phyloP scores from a whole-genome alignment of 805 yeast species.

The Ogataea methanolica region DNA sequence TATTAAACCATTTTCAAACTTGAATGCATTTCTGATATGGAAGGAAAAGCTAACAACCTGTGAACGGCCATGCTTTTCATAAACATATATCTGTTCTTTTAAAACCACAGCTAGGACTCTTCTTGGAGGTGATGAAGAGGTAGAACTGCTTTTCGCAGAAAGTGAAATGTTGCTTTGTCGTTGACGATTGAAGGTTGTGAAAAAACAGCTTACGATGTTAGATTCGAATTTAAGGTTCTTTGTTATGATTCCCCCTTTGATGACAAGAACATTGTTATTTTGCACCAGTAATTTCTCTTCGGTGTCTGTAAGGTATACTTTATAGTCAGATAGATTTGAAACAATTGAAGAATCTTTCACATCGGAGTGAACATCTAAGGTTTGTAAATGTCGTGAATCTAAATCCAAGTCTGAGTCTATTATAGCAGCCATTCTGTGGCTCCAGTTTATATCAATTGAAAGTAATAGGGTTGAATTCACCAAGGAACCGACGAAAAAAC shows the following conservation, averaged over 20 bases:
- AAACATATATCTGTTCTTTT: conserved; percentile 56
- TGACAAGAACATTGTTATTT: conserved; percentile 39
- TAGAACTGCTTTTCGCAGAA: not conserved
- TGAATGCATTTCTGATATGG: conserved; percentile 51
- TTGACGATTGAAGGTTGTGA: conserved; percentile 43
- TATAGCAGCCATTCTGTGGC: no score
- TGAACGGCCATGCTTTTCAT: conserved; percentile 54
- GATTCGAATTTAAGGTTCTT: conserved; percentile 47
- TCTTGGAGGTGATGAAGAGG: conserved; percentile 1
- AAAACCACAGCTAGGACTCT: conserved; percentile 57
- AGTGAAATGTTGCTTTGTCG: conserved; percentile 1
- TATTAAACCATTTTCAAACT: conserved; percentile 65
- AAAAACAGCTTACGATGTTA: conserved; percentile 55
- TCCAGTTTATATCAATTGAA: no score
- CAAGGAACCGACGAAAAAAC: no score
- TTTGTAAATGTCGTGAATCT: conserved; percentile 13
- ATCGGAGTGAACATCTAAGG: conserved; percentile 19
- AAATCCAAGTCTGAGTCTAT: conserved; percentile 6
- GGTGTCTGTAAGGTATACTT: conserved; percentile 16
- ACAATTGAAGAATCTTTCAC: conserved; percentile 11
- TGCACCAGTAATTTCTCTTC: conserved; percentile 23
- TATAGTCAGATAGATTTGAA: conserved; percentile 6
- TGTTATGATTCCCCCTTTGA: conserved; percentile 44
- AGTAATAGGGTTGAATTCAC: no score
- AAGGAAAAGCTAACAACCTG: conserved; percentile 69